Conservation (phyloP, 441 rosid genomes). For the Sinapis alba region DNA sequence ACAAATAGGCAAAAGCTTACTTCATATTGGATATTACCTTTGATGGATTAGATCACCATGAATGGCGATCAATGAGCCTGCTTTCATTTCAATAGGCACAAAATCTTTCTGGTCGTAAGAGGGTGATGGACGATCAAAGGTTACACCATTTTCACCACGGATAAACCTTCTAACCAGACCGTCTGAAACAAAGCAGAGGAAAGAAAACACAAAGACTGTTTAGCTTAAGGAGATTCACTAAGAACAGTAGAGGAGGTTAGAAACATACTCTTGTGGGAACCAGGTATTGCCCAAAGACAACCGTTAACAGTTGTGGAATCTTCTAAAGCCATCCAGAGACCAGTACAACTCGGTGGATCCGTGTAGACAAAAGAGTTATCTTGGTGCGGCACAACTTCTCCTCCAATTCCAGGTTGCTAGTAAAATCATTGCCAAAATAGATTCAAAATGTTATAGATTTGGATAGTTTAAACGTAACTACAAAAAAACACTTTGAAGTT, state of each 20-base stretch:
- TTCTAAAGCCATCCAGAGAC: conserved; percentile 96
- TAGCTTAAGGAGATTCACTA: background rate
- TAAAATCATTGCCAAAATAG: conserved; percentile 2
- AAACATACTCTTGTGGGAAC: conserved; percentile 80
- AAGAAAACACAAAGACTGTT: background rate
- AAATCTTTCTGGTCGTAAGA: conserved; percentile 79
- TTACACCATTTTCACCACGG: conserved; percentile 80
- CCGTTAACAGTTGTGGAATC: conserved; percentile 82
- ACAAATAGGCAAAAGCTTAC: background rate
- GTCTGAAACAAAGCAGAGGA: conserved; percentile 47
- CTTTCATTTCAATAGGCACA: conserved; percentile 85
- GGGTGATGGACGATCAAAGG: conserved; percentile 77
- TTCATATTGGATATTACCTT: conserved; percentile 49
- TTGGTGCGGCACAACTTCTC: conserved; percentile 96
- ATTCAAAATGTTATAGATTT: background rate
- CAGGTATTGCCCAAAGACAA: conserved; percentile 98
- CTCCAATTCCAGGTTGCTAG: conserved; percentile 99
- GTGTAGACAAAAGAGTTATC: conserved; percentile 90
- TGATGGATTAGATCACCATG: conserved; percentile 94
- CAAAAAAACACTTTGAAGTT: background rate
- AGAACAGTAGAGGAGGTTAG: background rate
- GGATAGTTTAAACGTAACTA: background rate
- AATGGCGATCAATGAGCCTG: conserved; percentile 86
- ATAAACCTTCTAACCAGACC: conserved; percentile 89
- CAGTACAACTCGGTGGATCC: conserved; percentile 88